Evolutionary conservation across 371 early-diverging fungal species (phyloP), one percentile per base, ranked within the genome.

Genomic region (Apophysomyces elegans): DNA sequence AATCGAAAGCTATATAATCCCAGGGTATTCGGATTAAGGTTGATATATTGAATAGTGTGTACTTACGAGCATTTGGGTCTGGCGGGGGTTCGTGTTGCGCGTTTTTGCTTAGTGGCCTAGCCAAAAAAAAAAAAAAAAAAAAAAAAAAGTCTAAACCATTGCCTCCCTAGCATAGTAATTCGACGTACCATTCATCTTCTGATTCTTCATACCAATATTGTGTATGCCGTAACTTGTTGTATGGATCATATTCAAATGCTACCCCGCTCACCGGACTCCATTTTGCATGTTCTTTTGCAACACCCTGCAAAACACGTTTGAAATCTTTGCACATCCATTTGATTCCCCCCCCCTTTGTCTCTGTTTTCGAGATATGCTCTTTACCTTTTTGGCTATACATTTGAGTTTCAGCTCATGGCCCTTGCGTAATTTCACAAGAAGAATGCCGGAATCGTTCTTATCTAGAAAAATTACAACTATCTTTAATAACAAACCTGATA

Each of bases 261-360:
- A 99, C 91, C 12, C 92, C 98, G 64, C 93, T 86, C 37, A 95
- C 94, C 37, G 99, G 99, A 64, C 93, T 93, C 99, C 99, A 99
- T 75, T 99, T 99, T 35, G 99, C 94, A 80, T 99, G 99, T 66
- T 96, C 97, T 76, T 99, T 98, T 21, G 93, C 97, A 32, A 92
- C 95, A 32, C 99, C 99, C 85, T 91, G 37, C 41, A n/a, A n/a
- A 26, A 21, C 21, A n/a, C 16, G 16, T 21, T 9, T 50, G 2
- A 56, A 37, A 5, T 16, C 36, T 43, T 26, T 26, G 32, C 32
- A 26, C 39, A 37, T 56, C 7, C n/a, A 38, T 35, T 14, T 45
- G 13, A 6, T 50, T 18, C 41, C 43, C 41, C 32, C 32, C 3
- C 3, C 32, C 3, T 26, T 1, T 26, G 32, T 26, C 32, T 3